Evolutionary conservation across 306 rosid species (phyloP).

Genomic region (Acacia crassicarpa): DNA sequence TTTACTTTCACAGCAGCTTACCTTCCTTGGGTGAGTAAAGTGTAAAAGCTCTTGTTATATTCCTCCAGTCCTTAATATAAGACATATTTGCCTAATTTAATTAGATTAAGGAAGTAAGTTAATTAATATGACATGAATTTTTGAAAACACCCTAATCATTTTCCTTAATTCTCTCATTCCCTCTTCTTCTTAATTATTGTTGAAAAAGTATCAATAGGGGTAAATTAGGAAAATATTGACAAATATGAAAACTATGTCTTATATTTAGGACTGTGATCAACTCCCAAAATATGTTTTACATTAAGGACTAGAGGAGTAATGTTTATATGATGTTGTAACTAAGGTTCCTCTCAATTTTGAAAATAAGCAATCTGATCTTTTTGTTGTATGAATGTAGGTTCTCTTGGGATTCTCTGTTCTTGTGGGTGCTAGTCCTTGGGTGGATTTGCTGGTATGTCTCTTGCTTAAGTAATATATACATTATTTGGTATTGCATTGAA

Average conservation of each 20-base stretch:
- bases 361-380: not conserved
- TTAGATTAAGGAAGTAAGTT: too few relatives aligned
- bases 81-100: too few relatives aligned
- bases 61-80: too few relatives aligned
- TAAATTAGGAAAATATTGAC: too few relatives aligned
- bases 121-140: too few relatives aligned
- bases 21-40: conserved; percentile 89
- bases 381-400: conserved; percentile 39
- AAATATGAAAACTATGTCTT: too few relatives aligned
- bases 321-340: not conserved
- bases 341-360: not conserved
- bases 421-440: conserved; percentile 74
- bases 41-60: conserved; percentile 27
- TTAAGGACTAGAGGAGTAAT: not conserved
- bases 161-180: too few relatives aligned
- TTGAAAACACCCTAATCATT: too few relatives aligned
- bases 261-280: too few relatives aligned
- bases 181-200: too few relatives aligned
- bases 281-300: too few relatives aligned
- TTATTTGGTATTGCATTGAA: not conserved
- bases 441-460: conserved; percentile 62
- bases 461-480: not conserved
- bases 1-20: conserved; percentile 93
- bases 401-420: conserved; percentile 67
- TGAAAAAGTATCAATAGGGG: too few relatives aligned